Base-by-base conservation (phyloP, 2,329 filamentous ascomycete species). In the Xylariaceae sp. region DNA sequence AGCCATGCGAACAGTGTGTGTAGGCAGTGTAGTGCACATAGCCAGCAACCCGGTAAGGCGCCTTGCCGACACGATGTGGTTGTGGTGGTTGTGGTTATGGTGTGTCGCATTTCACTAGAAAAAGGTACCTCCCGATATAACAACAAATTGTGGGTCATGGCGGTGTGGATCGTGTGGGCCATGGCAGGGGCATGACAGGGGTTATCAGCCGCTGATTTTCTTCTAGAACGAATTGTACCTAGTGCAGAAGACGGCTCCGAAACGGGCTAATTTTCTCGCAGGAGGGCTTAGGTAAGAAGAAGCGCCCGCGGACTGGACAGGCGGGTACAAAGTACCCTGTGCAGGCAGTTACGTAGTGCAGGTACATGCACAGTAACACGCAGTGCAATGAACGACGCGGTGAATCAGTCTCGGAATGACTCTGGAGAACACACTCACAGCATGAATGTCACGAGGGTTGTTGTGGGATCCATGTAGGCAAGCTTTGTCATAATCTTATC, bases 391-490 rank as follows among this genome's bases (percentile, higher is more conserved):
- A n/a, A n/a, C n/a, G n/a, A n/a, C n/a, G n/a, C n/a, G n/a, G n/a
- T n/a, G n/a, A n/a, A n/a, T n/a, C n/a, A 26, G 26, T 5, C 8
- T 26, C 8, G 26, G 5, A 40, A 40, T 5, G n/a, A 41, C 2
- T 3, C 41, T 22, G 30, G 18, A 54, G 10, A 51, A 65, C n/a
- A n/a, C n/a, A 83, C 82, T 81, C 74, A 86, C 83, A 86, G 71
- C 71, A 84, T 77, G 68, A 88, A 87, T 56, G 85, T 86, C 67
- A 86, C 79, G 61, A 88, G 80, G 55, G 85, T 85, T 19, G 84
- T 86, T 40, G 76, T 76, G 49, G 80, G 80, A 70, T 83, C 80
- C 80, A 83, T 82, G 67, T 29, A 15, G 5, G 21, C 21, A 22
- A 15, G 29, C 29, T 7, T 43, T 13, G 7, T 43, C 52, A 51